Conservation (phyloP, 768 basidiomycete genomes). For the Amanita phalloides region DNA sequence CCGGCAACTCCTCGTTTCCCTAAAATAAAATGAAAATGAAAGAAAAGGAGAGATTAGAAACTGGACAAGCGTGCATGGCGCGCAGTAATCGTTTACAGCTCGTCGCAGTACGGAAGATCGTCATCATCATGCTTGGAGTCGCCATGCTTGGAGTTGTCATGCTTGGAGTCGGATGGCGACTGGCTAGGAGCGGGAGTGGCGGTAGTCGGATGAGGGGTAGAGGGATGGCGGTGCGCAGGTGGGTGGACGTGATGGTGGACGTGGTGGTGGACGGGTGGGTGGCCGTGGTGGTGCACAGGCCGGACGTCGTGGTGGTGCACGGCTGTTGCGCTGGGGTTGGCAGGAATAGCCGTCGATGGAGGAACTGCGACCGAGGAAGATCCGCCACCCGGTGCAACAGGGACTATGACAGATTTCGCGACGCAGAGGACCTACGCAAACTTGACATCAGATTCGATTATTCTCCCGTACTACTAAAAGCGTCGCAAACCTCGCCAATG, state of each 20-base stretch:
- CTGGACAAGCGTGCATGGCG: no score
- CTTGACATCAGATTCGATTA: not conserved
- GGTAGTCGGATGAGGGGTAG: not conserved
- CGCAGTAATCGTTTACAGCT: not conserved
- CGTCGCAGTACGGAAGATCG: slow-evolving; percentile 3
- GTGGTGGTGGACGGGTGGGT: not conserved
- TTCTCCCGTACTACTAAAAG: not conserved
- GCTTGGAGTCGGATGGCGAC: not conserved
- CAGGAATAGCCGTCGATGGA: slow-evolving; percentile 20
- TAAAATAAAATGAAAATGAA: not conserved
- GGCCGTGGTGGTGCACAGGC: not conserved
- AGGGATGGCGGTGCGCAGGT: not conserved
- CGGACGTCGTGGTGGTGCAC: not conserved
- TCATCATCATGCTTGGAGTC: not conserved
- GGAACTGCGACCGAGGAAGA: slow-evolving; percentile 16
- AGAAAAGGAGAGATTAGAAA: not conserved
- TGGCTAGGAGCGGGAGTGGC: not conserved
- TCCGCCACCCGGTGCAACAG: slow-evolving; percentile 24
- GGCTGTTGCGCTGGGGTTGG: slow-evolving; percentile 11
- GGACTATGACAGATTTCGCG: slow-evolving; percentile 26
- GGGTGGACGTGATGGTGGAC: not conserved
- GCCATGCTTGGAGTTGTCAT: not conserved
- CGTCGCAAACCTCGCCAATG: slow-evolving; percentile 50
- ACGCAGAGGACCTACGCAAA: slow-evolving; percentile 44
- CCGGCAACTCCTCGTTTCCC: not conserved